Evolutionary conservation across 345 rosid species (phyloP), one percentile per base, ranked within the genome.

Genomic region (rapeseed (Brassica napus)): DNA sequence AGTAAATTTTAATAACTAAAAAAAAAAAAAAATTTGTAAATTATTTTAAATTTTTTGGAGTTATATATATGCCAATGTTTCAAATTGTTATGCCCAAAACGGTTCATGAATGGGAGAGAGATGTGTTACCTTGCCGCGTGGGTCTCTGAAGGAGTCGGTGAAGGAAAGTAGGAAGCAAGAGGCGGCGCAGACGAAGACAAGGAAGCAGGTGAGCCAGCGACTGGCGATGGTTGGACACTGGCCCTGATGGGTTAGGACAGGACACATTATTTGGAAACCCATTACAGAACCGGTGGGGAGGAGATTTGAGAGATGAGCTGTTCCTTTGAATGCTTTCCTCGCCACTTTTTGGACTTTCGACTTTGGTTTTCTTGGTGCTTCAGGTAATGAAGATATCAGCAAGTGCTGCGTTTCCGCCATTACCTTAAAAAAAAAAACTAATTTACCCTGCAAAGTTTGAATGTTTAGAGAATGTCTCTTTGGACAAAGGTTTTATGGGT

Each of bases 281-380:
- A 91, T 87, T 34, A 91, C 93, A 0, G 97, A 87, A 10, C 95
- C 90, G 2, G 98, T 89, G 0, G 94, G 93, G 9, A 87, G 86
- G 68, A 89, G 94, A 79, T 81, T 90, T 14, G 94, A 69, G n/a
- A 92, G 21, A 67, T 79, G 63, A 9, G 88, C 84, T 4, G 94
- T 86, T 39, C 93, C 89, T 86, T 90, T 90, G 83, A 87, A 88
- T 18, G 94, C 86, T 72, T 87, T 89, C 55, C 90, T 85, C 23
- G 82, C 49, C 4, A 82, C 84, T 72, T 75, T 89, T 49, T 84
- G 85, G 37, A 81, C 75, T 54, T 81, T 84, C 8, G 89, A 88
- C 81, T 87, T 90, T 0, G 83, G 86, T 30, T 74, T 79, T 55
- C 54, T 84, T 75, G 84, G 78, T 39, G 81, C 81, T 0, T 31